phyloP scores from a whole-genome alignment of 129 eudicot species.

The Flaveria linearis region DNA sequence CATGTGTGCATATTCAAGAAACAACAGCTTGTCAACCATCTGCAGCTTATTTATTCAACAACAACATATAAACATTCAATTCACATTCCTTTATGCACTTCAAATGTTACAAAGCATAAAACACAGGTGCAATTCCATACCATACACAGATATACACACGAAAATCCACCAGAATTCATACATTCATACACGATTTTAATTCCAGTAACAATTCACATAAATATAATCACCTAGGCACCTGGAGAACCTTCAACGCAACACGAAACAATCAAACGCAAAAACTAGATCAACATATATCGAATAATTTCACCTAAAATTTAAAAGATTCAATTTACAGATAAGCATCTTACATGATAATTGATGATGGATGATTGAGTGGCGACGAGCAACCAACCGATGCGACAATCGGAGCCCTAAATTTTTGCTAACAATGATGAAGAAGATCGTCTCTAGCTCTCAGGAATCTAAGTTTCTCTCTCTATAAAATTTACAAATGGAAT shows the following conservation, averaged over 20 bases:
- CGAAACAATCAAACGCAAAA: slow-evolving; percentile 21
- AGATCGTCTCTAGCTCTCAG: slow-evolving; percentile 35
- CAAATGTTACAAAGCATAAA: not conserved
- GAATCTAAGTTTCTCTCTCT: slow-evolving; percentile 1
- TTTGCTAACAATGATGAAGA: slow-evolving; percentile 31
- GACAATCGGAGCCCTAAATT: slow-evolving; percentile 30
- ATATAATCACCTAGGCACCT: not conserved
- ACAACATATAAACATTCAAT: slow-evolving; percentile 8
- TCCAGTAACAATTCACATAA: slow-evolving; percentile 11
- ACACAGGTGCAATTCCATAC: not conserved
- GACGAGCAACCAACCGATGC: slow-evolving; percentile 21
- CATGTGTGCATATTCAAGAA: no score
- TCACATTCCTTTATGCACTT: not conserved
- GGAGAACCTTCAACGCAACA: not conserved
- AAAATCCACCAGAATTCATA: slow-evolving; percentile 12
- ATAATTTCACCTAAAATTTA: not conserved
- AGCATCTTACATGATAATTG: slow-evolving; percentile 35
- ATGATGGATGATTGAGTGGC: slow-evolving; percentile 21
- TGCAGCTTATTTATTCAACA: slow-evolving; percentile 3
- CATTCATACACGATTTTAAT: not conserved
- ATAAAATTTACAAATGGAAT: no score
- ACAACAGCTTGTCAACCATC: slow-evolving; percentile 12
- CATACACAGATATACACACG: not conserved
- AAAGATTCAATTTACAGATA: not conserved
- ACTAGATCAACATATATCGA: slow-evolving; percentile 19